phyloP scores from a whole-genome alignment of 2,329 filamentous ascomycete genomes.

The Cryphonectria carpinicola region DNA sequence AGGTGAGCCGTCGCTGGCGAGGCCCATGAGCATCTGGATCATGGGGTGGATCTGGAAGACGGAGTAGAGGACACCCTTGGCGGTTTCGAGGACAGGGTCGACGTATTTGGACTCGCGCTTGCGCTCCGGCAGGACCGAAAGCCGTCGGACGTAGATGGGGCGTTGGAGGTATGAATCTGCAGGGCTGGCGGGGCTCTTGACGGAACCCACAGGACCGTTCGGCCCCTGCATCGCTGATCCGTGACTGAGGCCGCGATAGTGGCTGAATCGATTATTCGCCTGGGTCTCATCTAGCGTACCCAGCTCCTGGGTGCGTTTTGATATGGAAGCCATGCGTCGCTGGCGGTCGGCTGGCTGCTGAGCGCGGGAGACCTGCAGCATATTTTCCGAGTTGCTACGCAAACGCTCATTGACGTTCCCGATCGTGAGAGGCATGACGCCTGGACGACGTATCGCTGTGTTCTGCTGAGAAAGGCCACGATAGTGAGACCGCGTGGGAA shows the following conservation, averaged over 20 bases:
- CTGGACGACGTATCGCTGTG: slow-evolving; percentile 66
- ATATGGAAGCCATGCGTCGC: slow-evolving; percentile 67
- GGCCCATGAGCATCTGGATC: slow-evolving; percentile 66
- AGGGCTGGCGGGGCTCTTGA: slow-evolving; percentile 62
- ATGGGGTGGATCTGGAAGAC: slow-evolving; percentile 71
- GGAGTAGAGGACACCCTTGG: slow-evolving; percentile 69
- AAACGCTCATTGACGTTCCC: slow-evolving; percentile 70
- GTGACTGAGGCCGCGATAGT: slow-evolving; percentile 68
- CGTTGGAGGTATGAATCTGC: slow-evolving; percentile 61
- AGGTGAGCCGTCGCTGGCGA: slow-evolving; percentile 62
- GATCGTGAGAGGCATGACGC: slow-evolving; percentile 71
- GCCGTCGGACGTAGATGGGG: slow-evolving; percentile 65
- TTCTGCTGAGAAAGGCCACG: slow-evolving; percentile 74
- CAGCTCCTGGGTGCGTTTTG: slow-evolving; percentile 62
- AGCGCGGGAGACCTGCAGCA: slow-evolving; percentile 51
- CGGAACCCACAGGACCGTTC: slow-evolving; percentile 42
- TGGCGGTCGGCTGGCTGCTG: slow-evolving; percentile 55
- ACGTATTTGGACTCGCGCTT: slow-evolving; percentile 64
- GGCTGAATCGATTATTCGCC: slow-evolving; percentile 67
- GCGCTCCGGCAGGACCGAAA: slow-evolving; percentile 66
- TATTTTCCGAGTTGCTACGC: slow-evolving; percentile 67
- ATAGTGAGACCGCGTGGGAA: slow-evolving; percentile 81
- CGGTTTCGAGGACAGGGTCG: slow-evolving; percentile 66
- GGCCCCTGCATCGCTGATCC: slow-evolving; percentile 68
- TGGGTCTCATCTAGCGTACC: slow-evolving; percentile 66